Base-by-base conservation (phyloP, 2,329 filamentous ascomycete species). In the Zelopaecilomyces penicillatus region DNA sequence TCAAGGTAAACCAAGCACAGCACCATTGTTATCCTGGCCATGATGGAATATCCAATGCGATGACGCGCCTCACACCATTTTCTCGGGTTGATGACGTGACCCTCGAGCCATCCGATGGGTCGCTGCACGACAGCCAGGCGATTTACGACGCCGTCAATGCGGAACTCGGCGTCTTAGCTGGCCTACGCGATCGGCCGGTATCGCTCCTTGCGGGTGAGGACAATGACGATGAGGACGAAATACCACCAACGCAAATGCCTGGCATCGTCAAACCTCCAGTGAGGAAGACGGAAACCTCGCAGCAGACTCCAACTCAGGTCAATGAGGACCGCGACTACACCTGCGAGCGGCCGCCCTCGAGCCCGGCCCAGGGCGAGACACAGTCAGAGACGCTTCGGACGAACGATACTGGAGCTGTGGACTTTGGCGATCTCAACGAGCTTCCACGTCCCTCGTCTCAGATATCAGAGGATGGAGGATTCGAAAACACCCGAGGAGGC, bases 301-400 rank as follows among this genome's bases (percentile, higher is more conserved):
- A 74, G 35, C 67, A 72, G 45, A 75, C 75, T 7, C 71, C 72
- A 1, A 80, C 76, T 1, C 76, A 80, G 57, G 64, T 69, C 46
- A 80, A 80, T 51, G 68, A 72, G 37, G 74, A 67, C 39, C 71
- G 76, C 33, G 76, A 77, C 58, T 80, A 80, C 52, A 69, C 71
- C 61, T 62, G 51, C 47, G 50, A 57, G 8, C 41, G 58, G 29
- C 40, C 57, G 7, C 61, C 47, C 31, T 62, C 49, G 44, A 65
- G 59, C 40, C 55, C 58, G 11, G 40, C 49, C 33, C 51, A 52
- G 12, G 53, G 44, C 35, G 51, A 53, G 32, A 57, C 57, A 1
- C 63, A 66, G 30, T 52, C 53, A 28, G 60, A 54, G 11, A 69
- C 66, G 3, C 57, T 74, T 5, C 58, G 67, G 5, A 68, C 70